Conservation (phyloP, 805 yeast species). For the Candida verbasci region DNA sequence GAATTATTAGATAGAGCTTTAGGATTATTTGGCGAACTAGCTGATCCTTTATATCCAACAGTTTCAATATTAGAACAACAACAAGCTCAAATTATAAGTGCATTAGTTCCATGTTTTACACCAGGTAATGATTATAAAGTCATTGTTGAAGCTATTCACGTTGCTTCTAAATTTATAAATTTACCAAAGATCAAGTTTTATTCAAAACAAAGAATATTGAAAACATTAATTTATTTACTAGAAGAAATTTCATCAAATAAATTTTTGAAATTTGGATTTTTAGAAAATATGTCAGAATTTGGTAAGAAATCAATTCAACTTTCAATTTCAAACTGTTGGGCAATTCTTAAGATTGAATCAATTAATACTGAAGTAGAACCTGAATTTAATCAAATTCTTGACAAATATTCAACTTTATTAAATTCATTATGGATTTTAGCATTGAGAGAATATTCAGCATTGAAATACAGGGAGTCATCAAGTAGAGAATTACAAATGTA, state of each 20-base stretch:
- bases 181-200: slow-evolving; percentile 41
- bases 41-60: slow-evolving; percentile 70
- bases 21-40: slow-evolving; percentile 52
- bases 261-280: slow-evolving; percentile 51
- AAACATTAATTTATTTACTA: slow-evolving; percentile 60
- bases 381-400: slow-evolving; percentile 47
- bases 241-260: slow-evolving; percentile 49
- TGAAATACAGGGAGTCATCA: slow-evolving; percentile 47
- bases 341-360: slow-evolving; percentile 40
- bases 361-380: slow-evolving; percentile 24
- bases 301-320: slow-evolving; percentile 52
- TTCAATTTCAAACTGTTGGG: slow-evolving; percentile 71
- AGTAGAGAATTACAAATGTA: slow-evolving; percentile 45
- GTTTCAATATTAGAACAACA: slow-evolving; percentile 79
- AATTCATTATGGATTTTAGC: slow-evolving; percentile 77
- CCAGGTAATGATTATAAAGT: slow-evolving; percentile 67
- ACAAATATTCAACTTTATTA: slow-evolving; percentile 54
- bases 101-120: slow-evolving; percentile 81
- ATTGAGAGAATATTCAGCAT: slow-evolving; percentile 67
- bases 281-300: slow-evolving; percentile 41
- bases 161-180: slow-evolving; percentile 69
- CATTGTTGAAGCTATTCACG: slow-evolving; percentile 72
- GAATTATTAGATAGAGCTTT: slow-evolving; percentile 61
- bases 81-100: slow-evolving; percentile 90
- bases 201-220: slow-evolving; percentile 49